A percentile compares a stretch with the other conserved stretches of the same genome.
Conservation (phyloP, 176 grass and related monocot species). For the Carex scoparia region DNA sequence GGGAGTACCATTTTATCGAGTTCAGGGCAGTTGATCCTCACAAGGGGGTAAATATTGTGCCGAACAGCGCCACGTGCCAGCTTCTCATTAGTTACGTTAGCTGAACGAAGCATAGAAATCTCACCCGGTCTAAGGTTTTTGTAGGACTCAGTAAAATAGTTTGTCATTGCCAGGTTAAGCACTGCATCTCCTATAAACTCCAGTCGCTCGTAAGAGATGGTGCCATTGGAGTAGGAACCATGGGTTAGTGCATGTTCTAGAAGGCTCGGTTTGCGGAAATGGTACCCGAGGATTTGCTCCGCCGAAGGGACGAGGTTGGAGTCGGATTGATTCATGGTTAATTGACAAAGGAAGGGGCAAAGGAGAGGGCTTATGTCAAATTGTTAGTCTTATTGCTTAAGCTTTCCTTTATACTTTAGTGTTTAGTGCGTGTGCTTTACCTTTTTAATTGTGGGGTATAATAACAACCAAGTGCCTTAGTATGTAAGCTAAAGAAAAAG, state of each 20-base stretch:
- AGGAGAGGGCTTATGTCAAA: too few species aligned
- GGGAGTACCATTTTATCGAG: slow-evolving; percentile 44
- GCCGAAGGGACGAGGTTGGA: slow-evolving; percentile 19
- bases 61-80: slow-evolving; percentile 58
- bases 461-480: too few species aligned
- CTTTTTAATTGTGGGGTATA: too few species aligned
- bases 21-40: slow-evolving; percentile 39
- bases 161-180: slow-evolving; percentile 49
- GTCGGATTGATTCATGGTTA: slow-evolving; percentile 11
- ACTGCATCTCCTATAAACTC: slow-evolving; percentile 74
- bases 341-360: neutral
- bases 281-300: slow-evolving; percentile 50
- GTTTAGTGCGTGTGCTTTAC: too few species aligned
- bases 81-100: slow-evolving; percentile 74
- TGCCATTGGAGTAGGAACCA: slow-evolving; percentile 28
- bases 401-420: too few species aligned
- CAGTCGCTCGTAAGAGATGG: slow-evolving; percentile 46
- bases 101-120: slow-evolving; percentile 48
- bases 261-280: slow-evolving; percentile 41
- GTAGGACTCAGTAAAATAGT: slow-evolving; percentile 45
- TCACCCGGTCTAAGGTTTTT: slow-evolving; percentile 33
- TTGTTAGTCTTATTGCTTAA: too few species aligned
- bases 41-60: slow-evolving; percentile 48
- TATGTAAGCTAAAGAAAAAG: too few species aligned
- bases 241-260: slow-evolving; percentile 73